Evolutionary conservation across 768 basidiomycete genomes (phyloP), one percentile per base, ranked within the genome.

Genomic region (Lactarius pseudohatsudake): DNA sequence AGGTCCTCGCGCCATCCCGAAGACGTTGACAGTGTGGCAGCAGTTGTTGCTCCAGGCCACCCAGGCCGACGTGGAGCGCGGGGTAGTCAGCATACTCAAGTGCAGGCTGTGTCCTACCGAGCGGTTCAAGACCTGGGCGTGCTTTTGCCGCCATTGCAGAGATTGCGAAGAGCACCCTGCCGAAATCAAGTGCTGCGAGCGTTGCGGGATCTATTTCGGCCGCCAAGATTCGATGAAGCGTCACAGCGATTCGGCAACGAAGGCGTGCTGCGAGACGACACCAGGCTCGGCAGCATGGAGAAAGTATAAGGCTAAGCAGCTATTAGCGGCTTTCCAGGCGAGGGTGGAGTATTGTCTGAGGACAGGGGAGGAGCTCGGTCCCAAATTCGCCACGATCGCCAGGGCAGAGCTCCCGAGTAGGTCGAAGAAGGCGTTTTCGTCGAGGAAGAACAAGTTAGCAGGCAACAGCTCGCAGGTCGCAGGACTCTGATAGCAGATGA

Each of bases 41-140:
- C n/a, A 16, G 55, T 16, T 34, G 9, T 18, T 63, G 4, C 41
- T 63, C 30, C 16, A n/a, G 15, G 22, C 56, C n/a, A 18, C 56
- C 0, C 3, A 26, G 32, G 22, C 4, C 30, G 62, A 63, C 22
- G 18, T 22, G 7, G 41, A 15, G 8, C 41, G 43, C 20, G 47
- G 28, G 9, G 26, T 11, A 7, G 20, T 64, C 57, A 34, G 45
- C 4, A 13, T 0, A 1, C 15, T 64, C 36, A 58, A 58, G 28
- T 63, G 63, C 28, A 26, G 30, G 10, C 47, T 53, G 15, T 59
- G 64, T 16, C 64, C 63, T 3, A 16, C 22, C 26, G 50, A 53
- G 22, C 2, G 13, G 6, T 53, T 53, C 26, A 53, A 53, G 4
- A 53, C 22, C 2, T 53, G 50, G 50, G 50, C 13, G 2, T 53